These are phyloP conservation scores for Alternaria sp. DNA, from an alignment of 2,329 filamentous ascomycete species.

Conservation along the genomic window DNA sequence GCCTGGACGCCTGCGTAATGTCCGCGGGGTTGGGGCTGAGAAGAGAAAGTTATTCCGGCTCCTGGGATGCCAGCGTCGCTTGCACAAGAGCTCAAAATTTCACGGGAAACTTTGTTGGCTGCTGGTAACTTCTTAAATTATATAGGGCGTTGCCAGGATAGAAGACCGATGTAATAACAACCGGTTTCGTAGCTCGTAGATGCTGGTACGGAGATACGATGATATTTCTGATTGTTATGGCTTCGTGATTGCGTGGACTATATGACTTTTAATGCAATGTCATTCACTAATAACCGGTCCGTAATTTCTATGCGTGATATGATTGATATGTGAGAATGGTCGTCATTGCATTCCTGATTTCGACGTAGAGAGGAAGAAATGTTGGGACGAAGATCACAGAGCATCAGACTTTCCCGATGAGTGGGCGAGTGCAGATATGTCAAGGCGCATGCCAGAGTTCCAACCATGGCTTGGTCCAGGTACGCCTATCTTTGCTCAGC, in stretches of 20 bases:
- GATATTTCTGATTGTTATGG: background rate
- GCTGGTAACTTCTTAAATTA: slow-evolving; percentile 27
- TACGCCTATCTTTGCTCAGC: background rate
- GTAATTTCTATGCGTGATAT: slow-evolving; percentile 26
- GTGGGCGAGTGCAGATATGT: slow-evolving; percentile 3
- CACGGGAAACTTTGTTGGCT: slow-evolving; percentile 24
- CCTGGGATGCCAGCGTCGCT: slow-evolving; percentile 28
- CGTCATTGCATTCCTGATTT: slow-evolving; percentile 21
- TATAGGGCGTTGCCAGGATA: slow-evolving; percentile 15
- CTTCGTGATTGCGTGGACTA: slow-evolving; percentile 24
- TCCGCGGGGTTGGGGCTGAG: slow-evolving; percentile 3
- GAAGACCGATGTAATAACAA: slow-evolving; percentile 17
- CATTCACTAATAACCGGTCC: slow-evolving; percentile 32
- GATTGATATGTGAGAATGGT: slow-evolving; percentile 22
- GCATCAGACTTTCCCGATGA: slow-evolving; percentile 5
- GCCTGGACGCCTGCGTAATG: slow-evolving; percentile 17
- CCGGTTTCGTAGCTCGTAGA: background rate
- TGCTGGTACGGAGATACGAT: slow-evolving; percentile 5
- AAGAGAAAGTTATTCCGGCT: slow-evolving; percentile 5
- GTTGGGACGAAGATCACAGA: slow-evolving; percentile 2
- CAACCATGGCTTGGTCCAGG: background rate
- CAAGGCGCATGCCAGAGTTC: background rate
- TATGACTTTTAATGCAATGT: slow-evolving; percentile 26
- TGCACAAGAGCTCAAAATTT: slow-evolving; percentile 33
- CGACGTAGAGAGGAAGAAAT: slow-evolving; percentile 11